phyloP scores from a whole-genome alignment of 192 early-diverging fungal species.

The Phlyctochytrium bullatum region DNA sequence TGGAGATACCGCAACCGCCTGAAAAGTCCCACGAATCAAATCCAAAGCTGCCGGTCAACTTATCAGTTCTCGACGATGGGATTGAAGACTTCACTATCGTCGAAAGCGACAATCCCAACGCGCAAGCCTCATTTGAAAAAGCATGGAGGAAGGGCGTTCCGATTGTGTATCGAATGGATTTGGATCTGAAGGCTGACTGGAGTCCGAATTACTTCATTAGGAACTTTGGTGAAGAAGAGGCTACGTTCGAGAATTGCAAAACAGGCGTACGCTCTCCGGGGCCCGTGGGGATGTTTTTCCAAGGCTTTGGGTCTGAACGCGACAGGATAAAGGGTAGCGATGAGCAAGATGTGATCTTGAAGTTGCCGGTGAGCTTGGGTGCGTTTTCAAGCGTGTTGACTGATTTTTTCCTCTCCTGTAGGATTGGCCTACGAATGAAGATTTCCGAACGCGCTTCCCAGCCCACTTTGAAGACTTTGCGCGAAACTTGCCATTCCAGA shows the following conservation, averaged over 20 bases:
- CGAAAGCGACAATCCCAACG: slow-evolving; percentile 4
- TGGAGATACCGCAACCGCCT: neutral
- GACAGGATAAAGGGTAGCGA: slow-evolving; percentile 13
- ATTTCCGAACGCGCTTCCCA: slow-evolving; percentile 55
- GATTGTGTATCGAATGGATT: slow-evolving; percentile 26
- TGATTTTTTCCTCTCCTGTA: slow-evolving; percentile 17
- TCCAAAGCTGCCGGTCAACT: neutral
- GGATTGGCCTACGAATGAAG: slow-evolving; percentile 67
- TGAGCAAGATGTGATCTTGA: slow-evolving; percentile 22
- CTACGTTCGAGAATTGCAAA: slow-evolving; percentile 54
- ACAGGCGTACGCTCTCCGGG: slow-evolving; percentile 13
- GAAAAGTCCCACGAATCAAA: too few relatives aligned
- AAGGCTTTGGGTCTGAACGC: slow-evolving; percentile 40
- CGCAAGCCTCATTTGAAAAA: slow-evolving; percentile 19
- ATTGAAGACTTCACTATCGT: slow-evolving; percentile 1
- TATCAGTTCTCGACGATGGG: neutral
- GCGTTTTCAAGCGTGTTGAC: neutral
- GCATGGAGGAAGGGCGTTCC: slow-evolving; percentile 28
- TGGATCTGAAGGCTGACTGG: slow-evolving; percentile 26
- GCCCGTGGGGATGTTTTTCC: slow-evolving; percentile 48
- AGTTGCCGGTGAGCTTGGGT: slow-evolving; percentile 13
- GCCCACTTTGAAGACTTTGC: slow-evolving; percentile 55
- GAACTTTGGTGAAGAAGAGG: slow-evolving; percentile 38
- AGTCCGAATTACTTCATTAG: slow-evolving; percentile 33
- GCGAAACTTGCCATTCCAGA: slow-evolving; percentile 50